Evolutionary conservation across 1,139 yeast genomes (phyloP), one percentile per base, ranked within the genome.

Genomic region (Kodamaea suecica): DNA sequence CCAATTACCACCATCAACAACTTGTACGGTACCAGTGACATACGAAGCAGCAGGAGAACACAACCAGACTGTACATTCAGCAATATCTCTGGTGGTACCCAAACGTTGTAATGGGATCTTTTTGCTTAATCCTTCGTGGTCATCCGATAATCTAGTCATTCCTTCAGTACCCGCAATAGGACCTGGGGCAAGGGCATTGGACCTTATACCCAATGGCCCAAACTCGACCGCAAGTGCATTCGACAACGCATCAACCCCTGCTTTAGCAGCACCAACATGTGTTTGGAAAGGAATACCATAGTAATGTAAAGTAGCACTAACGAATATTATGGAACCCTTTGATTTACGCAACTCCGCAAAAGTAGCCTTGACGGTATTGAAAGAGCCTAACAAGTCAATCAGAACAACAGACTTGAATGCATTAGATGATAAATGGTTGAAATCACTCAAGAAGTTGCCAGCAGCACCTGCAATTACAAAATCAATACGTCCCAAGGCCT

Each of bases 1-100:
- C 96, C 97, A 88, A 38, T 75, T 69, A 1, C 80, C 97, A 32
- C 97, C 97, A 57, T 92, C 98, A 9, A 90, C 96, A 6, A 87
- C 83, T 29, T 78, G 70, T 16, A 81, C 66, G 3, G 90, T 78
- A n/a, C 97, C 97, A 5, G 84, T 80, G 29, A 90, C 72, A 56
- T 80, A 90, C 15, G 66, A 52, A 3, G 92, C 86, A 3, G 96
- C 95, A 2, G 82, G 82, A 17, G 95, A 84, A 50, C 90, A 84
- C 47, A 90, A 64, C 55, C 68, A 90, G 1, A 85, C 84, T 0
- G 97, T 90, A 3, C 94, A 80, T 45, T 90, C 84, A 10, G 97
- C 97, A 53, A 92, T 84, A 55, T 92, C 97, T 38, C 62, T 63
- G 10, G 88, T 77, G 6, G 73, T 55, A 1, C 97, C 97, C 36